Evolutionary conservation across 192 early-diverging fungal species (phyloP).

Genomic region (Coemansia sp.): DNA sequence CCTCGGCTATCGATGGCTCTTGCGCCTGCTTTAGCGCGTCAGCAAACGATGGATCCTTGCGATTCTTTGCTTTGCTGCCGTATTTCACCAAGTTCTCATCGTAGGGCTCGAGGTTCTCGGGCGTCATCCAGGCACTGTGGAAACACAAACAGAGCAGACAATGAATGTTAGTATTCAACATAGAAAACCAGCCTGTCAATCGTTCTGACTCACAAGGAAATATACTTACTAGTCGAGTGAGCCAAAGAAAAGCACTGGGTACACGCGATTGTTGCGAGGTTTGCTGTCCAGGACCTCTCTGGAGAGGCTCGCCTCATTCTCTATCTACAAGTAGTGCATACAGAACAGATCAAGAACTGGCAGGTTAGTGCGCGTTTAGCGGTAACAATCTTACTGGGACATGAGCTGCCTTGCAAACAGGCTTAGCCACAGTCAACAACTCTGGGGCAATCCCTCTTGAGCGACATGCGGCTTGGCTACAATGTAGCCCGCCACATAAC

Average conservation of each 20-base stretch:
- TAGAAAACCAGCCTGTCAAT: not conserved
- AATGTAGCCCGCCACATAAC: not conserved
- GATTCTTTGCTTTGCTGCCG: constrained; percentile 56
- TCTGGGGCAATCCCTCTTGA: constrained; percentile 10
- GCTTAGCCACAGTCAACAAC: not conserved
- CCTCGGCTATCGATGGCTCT: constrained; percentile 50
- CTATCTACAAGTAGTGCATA: constrained; percentile 45
- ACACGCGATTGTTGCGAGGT: constrained; percentile 53
- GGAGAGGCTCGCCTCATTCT: constrained; percentile 40
- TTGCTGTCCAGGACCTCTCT: constrained; percentile 55
- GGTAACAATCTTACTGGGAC: not conserved
- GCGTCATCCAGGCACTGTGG: constrained; percentile 56
- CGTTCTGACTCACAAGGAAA: not conserved
- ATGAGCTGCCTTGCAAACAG: not conserved
- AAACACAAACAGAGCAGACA: constrained; percentile 8
- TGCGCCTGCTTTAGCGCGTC: constrained; percentile 59
- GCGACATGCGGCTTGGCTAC: not conserved
- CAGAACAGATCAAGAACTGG: constrained; percentile 6
- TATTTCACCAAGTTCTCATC: constrained; percentile 52
- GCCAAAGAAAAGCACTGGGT: constrained; percentile 59
- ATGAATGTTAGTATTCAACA: not conserved
- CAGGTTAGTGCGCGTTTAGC: constrained; percentile 1
- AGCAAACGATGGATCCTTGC: constrained; percentile 56
- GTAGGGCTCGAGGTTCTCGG: constrained; percentile 56
- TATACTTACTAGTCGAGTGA: constrained; percentile 62